Conservation (phyloP, 768 basidiomycete genomes). For the Rossbeevera mucosa region DNA sequence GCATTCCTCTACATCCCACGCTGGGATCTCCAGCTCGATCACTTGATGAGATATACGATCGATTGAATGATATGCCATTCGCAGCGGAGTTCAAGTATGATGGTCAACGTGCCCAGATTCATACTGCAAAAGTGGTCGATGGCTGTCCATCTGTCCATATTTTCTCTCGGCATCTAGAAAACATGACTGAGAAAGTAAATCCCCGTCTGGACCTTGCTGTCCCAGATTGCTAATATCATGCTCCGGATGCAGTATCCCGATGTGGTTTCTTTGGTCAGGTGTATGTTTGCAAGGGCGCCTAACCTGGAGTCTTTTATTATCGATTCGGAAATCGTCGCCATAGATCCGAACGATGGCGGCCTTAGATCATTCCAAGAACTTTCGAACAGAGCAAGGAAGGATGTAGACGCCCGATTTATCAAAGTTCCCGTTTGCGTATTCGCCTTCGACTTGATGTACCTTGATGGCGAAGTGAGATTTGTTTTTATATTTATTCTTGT, state of each 20-base stretch:
- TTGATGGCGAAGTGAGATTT: slow-evolving; percentile 68
- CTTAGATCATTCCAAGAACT: slow-evolving; percentile 84
- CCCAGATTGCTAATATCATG: slow-evolving; percentile 9
- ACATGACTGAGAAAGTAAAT: slow-evolving; percentile 83
- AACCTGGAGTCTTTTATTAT: slow-evolving; percentile 63
- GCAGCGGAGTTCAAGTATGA: slow-evolving; percentile 91
- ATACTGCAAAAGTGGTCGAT: slow-evolving; percentile 37
- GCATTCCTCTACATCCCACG: slow-evolving; percentile 81
- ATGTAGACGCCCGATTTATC: slow-evolving; percentile 70
- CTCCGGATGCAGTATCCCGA: slow-evolving; percentile 67
- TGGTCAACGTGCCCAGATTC: slow-evolving; percentile 82
- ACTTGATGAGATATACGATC: slow-evolving; percentile 75
- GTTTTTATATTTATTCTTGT: background rate
- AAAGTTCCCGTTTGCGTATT: slow-evolving; percentile 79
- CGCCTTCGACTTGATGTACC: slow-evolving; percentile 85
- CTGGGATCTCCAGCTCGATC: slow-evolving; percentile 85
- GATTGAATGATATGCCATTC: slow-evolving; percentile 62
- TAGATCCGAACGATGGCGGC: slow-evolving; percentile 57
- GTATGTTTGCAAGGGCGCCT: slow-evolving; percentile 42
- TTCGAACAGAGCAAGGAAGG: slow-evolving; percentile 79
- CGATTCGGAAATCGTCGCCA: slow-evolving; percentile 85
- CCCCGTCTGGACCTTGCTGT: background rate
- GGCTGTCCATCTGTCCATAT: slow-evolving; percentile 46
- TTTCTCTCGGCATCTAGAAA: slow-evolving; percentile 87
- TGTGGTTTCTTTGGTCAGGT: slow-evolving; percentile 53